Evolutionary conservation across 768 basidiomycete species (phyloP), one percentile per base, ranked within the genome.

Genomic region (Lactarius hengduanensis): DNA sequence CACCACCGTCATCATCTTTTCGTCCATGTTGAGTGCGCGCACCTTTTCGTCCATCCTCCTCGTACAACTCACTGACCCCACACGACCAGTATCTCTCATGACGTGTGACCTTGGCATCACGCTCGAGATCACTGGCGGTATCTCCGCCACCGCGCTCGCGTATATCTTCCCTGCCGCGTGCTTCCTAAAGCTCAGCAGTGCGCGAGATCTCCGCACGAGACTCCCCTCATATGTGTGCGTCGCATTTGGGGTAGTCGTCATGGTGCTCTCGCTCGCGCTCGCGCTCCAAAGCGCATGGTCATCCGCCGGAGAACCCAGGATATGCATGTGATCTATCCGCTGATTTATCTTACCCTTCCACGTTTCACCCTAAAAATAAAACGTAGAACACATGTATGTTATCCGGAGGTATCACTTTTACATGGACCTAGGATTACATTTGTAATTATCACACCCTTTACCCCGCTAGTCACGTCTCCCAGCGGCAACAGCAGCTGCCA

Each of bases 61-160:
- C 26, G 34, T 28, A 54, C 18, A 41, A 41, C 26, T 26, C n/a
- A 22, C 58, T 62, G 53, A 57, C 26, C 18, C 11, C n/a, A 13
- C 34, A 60, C 60, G 59, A 61, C 16, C 73, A 96, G 95, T 97
- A 66, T 86, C 96, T 5, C 82, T 98, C 62, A 82, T 95, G 64
- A 98, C 96, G 1, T 97, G 95, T 74, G 96, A 99, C 76, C 84
- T 99, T 16, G 97, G 97, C n/a, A 90, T 98, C 55, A 97, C 96
- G 79, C 88, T 99, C 45, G 97, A 99, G 79, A 91, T 99, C 54
- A 96, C 95, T 0, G 97, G 97, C n/a, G 96, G 96, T n/a, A 84
- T 92, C 13, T 92, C 92, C 16, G 92, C 92, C 6, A 94, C 94
- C 0, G 87, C 94, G 0, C 83, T 98, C 11, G 96, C 96, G 4